Evolutionary conservation across 2,329 filamentous ascomycete genomes (phyloP), one percentile per base, ranked within the genome.

Genomic region (Allantophomopsis cytisporea): DNA sequence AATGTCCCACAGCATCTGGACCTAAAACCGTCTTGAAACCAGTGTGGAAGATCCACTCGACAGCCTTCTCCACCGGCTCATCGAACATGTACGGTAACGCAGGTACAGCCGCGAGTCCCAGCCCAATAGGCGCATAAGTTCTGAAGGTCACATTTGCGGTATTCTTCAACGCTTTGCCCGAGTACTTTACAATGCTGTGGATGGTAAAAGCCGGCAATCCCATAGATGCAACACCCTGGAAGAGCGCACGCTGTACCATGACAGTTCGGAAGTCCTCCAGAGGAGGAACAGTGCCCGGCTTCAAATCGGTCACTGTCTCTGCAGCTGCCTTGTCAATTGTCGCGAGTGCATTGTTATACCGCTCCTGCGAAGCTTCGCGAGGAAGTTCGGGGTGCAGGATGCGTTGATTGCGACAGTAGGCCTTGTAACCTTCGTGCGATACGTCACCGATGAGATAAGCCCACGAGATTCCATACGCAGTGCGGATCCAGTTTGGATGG

Each of bases 161-260:
- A 50, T 83, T 69, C 64, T 89, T 94, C 65, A 98, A 59, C n/a
- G 86, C 86, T 31, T 69, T 69, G 1, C 91, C 87, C 1, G 84
- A 88, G 55, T 98, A 95, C 44, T 78, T 75, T 38, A 98, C 91
- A 5, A 96, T 38, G 14, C 36, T 38, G 60, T 95, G 89, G 42
- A 96, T 94, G 0, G 87, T 94, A 45, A 95, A 85, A 0, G 88
- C 89, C 0, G 89, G 91, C 48, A 96, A 60, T 2, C 85, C 91
- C 91, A 98, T 98, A 53, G 78, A 85, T 0, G 91, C 91, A 36
- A 98, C 45, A 47, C 76, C 77, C 63, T 98, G 91, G 62, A 98
- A 98, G 16, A 95, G 71, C 2, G 77, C 88, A 46, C 91, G 69
- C 64, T 98, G 85, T 17, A 79, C 80, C 83, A 95, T 93, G 5